Evolutionary conservation across 2,329 filamentous ascomycete species (phyloP), one percentile per base, ranked within the genome.

Genomic region (Alternaria novae-zelandiae): DNA sequence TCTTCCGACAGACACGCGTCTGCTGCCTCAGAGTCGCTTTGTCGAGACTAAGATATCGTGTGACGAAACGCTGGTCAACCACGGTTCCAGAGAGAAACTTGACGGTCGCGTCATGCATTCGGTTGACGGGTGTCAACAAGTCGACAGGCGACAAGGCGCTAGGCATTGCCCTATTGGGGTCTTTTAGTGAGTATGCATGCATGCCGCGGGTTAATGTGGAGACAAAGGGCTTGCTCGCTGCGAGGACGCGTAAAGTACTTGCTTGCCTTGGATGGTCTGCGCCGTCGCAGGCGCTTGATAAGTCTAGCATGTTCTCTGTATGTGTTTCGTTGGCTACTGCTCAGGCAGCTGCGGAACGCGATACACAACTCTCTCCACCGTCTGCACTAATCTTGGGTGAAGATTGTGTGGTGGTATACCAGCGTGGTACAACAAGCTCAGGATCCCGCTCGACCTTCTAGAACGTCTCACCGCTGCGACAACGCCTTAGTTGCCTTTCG

Each of bases 401-500:
- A 36, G 30, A 21, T 32, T 28, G 13, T 17, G 45, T 41, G 30
- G 45, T 57, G 21, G 59, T 41, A 28, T 36, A 58, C 54, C 47
- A 61, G 54, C 44, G 51, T 57, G 54, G 28, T 50, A 54, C 54
- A 62, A 28, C 49, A 43, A 46, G 41, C 32, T 46, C 26, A 30
- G 51, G 32, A 36, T 61, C 26, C 59, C 59, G 59, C 46, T 61
- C 53, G 32, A 57, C 59, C 54, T 61, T 61, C 59, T 59, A 47
- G 59, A 62, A 62, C 59, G 59, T 54, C 59, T 62, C 59, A 62
- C 59, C 59, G 59, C 59, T 56, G 59, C n/a, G 28, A 58, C 32
- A 23, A 25, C 20, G 59, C 59, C 41, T 61, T 61, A 61, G 54
- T 47, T 53, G 36, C 41, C 46, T 43, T 36, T 58, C 45, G 41